These are phyloP conservation scores for Ceratocystiopsis sp. DNA, from an alignment of 2,329 filamentous ascomycete genomes.

Conservation along the genomic window DNA sequence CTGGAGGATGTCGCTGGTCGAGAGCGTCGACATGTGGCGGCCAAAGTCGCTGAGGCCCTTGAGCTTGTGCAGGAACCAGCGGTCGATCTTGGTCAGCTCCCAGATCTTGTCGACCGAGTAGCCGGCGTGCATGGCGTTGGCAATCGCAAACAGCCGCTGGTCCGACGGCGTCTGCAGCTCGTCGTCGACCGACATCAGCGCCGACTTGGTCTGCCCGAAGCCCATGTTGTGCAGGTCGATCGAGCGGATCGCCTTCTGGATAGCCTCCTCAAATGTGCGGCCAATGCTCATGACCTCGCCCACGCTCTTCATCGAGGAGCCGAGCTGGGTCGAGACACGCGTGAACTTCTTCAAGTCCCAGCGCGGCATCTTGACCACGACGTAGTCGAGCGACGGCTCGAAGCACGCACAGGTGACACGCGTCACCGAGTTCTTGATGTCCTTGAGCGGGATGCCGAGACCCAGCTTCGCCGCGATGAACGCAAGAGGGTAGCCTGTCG, in stretches of 20 bases:
- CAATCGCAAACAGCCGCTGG: conserved; percentile 91
- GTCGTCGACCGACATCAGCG: conserved; percentile 87
- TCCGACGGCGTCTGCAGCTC: conserved; percentile 96
- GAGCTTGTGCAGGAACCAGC: conserved; percentile 90
- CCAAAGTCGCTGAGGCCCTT: conserved; percentile 83
- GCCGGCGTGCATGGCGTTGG: conserved; percentile 88
- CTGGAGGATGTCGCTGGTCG: conserved; percentile 44
- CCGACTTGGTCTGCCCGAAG: conserved; percentile 69
- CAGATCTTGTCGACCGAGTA: conserved; percentile 95
- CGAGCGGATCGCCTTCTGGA: conserved; percentile 91
- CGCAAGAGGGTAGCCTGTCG: conserved; percentile 86
- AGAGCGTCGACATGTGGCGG: conserved; percentile 56
- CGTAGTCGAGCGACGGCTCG: conserved; percentile 94
- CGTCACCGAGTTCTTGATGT: conserved; percentile 91
- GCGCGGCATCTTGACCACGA: conserved; percentile 95
- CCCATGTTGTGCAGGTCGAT: conserved; percentile 93
- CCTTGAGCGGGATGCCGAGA: conserved; percentile 84
- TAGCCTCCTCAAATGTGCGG: conserved; percentile 90
- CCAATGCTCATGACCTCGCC: conserved; percentile 99
- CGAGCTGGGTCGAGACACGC: conserved; percentile 84
- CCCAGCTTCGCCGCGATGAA: conserved; percentile 96
- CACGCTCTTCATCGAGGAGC: conserved; percentile 98
- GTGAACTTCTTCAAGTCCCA: conserved; percentile 99
- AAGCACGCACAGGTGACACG: conserved; percentile 95
- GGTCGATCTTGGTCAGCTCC: conserved; percentile 97